phyloP scores from a whole-genome alignment of 2,329 filamentous ascomycete species.

The Pseudopyrenochaeta lycopersici region DNA sequence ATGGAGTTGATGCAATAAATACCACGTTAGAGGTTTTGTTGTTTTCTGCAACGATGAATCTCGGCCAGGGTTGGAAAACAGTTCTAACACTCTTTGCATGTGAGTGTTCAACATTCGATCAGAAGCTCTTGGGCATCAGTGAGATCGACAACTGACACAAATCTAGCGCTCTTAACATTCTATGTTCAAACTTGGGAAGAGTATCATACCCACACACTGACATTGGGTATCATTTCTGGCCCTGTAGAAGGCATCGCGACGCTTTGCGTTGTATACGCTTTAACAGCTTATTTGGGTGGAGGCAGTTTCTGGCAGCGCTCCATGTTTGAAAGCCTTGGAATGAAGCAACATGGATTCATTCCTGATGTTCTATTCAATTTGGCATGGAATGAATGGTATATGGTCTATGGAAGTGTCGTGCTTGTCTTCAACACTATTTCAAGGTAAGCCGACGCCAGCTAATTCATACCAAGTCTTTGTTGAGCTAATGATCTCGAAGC shows the following conservation, averaged over 20 bases:
- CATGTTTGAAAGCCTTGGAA: slow-evolving; percentile 74
- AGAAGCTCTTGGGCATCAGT: neutral
- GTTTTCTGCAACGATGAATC: slow-evolving; percentile 90
- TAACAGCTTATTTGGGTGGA: slow-evolving; percentile 86
- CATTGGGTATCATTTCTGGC: slow-evolving; percentile 88
- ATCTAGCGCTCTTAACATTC: slow-evolving; percentile 84
- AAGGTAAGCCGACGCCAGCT: slow-evolving; percentile 55
- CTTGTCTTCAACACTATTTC: slow-evolving; percentile 85
- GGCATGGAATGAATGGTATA: slow-evolving; percentile 91
- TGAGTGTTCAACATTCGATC: slow-evolving; percentile 48
- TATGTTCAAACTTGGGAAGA: slow-evolving; percentile 99
- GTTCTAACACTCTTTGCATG: slow-evolving; percentile 84
- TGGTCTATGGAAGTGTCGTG: slow-evolving; percentile 83
- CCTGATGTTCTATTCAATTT: slow-evolving; percentile 78
- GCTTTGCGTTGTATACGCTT: slow-evolving; percentile 79
- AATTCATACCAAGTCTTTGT: neutral
- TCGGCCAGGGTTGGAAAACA: slow-evolving; percentile 92
- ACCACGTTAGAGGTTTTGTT: slow-evolving; percentile 92
- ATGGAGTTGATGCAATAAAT: slow-evolving; percentile 94
- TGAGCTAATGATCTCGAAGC: slow-evolving; percentile 51
- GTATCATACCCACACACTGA: slow-evolving; percentile 96
- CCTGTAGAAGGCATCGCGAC: slow-evolving; percentile 94
- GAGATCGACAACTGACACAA: slow-evolving; percentile 7
- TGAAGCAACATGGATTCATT: slow-evolving; percentile 71
- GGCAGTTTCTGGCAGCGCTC: slow-evolving; percentile 93